Percentiles rank a stretch among this genome's conserved stretches.
Conservation (phyloP, 768 basidiomycete genomes). For the Zangia roseola region DNA sequence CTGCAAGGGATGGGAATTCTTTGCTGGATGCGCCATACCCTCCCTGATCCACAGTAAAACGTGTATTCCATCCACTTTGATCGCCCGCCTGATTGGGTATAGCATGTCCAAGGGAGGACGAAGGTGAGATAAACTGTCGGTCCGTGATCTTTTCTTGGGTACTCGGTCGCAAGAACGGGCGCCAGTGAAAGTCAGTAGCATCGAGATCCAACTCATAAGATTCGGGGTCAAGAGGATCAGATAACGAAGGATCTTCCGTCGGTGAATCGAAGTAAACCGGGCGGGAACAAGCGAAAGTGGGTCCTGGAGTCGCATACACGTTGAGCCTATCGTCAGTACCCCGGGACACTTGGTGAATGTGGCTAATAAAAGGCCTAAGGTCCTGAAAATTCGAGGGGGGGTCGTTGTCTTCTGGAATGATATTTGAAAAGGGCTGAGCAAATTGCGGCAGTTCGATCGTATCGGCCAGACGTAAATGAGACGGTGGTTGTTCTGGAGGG, state of each 20-base stretch:
- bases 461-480: constrained; percentile 20
- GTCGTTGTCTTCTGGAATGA: constrained; percentile 1
- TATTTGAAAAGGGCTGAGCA: constrained; percentile 3
- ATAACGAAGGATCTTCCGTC: constrained; percentile 44
- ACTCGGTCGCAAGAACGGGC: constrained; percentile 42
- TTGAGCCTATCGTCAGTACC: constrained; percentile 5
- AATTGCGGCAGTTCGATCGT: constrained; percentile 4
- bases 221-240: constrained; percentile 37
- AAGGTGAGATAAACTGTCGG: background rate
- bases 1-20: constrained; percentile 7
- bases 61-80: constrained; percentile 17
- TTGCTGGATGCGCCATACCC: constrained; percentile 8
- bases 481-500: constrained; percentile 3
- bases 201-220: constrained; percentile 40
- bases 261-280: constrained; percentile 53
- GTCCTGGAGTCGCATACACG: constrained; percentile 51
- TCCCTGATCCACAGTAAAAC: constrained; percentile 10
- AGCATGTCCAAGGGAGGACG: background rate
- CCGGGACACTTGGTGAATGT: constrained; percentile 1
- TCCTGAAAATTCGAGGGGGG: constrained; percentile 16
- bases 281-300: constrained; percentile 31
- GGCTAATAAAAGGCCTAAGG: background rate
- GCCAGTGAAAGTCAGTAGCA: constrained; percentile 55
- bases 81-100: constrained; percentile 10
- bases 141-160: constrained; percentile 4